Evolutionary conservation across 2,329 filamentous ascomycete species (phyloP).

Genomic region (Penicillium sclerotigenum): DNA sequence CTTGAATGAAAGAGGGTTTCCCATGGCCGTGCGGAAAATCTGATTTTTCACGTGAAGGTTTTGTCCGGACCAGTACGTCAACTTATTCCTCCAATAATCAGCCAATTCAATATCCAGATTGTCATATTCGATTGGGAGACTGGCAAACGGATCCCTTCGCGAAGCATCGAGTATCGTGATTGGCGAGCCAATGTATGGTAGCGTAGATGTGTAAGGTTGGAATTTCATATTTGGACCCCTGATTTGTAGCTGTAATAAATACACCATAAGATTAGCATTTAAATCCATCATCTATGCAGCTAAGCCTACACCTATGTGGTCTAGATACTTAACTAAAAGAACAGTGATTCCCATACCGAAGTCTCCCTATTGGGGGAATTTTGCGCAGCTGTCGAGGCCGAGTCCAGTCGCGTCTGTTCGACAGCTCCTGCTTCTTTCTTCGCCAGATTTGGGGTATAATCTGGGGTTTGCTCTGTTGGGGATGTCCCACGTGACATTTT

Average conservation of each 20-base stretch:
- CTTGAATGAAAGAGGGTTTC: slow-evolving; percentile 37
- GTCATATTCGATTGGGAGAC: slow-evolving; percentile 26
- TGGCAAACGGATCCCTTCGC: slow-evolving; percentile 34
- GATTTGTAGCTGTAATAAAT: slow-evolving; percentile 14
- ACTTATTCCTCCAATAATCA: slow-evolving; percentile 36
- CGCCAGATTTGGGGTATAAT: not conserved
- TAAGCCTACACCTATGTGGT: not conserved
- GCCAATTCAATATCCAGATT: slow-evolving; percentile 33
- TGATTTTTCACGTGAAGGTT: slow-evolving; percentile 38
- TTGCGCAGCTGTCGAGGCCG: not conserved
- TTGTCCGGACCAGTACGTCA: slow-evolving; percentile 44
- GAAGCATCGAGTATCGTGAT: slow-evolving; percentile 29
- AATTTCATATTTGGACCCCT: slow-evolving; percentile 13
- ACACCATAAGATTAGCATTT: slow-evolving; percentile 3
- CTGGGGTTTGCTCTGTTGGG: slow-evolving; percentile 4
- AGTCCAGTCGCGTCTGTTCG: slow-evolving; percentile 1
- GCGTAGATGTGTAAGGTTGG: slow-evolving; percentile 5
- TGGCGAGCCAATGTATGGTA: slow-evolving; percentile 19
- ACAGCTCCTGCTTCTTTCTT: slow-evolving; percentile 10
- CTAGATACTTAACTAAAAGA: not conserved
- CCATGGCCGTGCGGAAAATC: slow-evolving; percentile 36
- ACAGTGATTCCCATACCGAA: slow-evolving; percentile 20
- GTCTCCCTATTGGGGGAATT: slow-evolving; percentile 7
- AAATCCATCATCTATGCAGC: not conserved
- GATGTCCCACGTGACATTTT: slow-evolving; percentile 23